Base-by-base conservation (phyloP, 257 asterid genomes). In the Solanum bulbocastanum region DNA sequence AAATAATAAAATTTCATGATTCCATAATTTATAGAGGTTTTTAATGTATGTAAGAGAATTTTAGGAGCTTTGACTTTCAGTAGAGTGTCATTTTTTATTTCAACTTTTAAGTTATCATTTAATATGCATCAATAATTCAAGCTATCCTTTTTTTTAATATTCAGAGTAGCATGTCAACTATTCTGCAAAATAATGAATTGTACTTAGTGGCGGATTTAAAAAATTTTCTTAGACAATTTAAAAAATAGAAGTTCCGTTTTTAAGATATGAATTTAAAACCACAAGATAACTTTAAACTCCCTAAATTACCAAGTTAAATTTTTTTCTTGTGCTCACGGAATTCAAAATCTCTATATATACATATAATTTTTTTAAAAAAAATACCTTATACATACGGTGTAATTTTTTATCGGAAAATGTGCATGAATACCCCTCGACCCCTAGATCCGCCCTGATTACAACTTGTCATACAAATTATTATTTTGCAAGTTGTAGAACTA, bases 361-460 rank as follows among this genome's bases (percentile, higher is more conserved):
- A 58, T 20, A 8, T 8, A 20, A 56, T 7, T 6, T 20, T 56
- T 16, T 49, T 5, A 0, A 0, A 6, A 16, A 40, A 5, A 16
- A 56, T 6, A 20, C 0, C 3, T 6, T 49, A 18, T 1, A 56
- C 18, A 13, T 46, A 46, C 20, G 0, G 0, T 6, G 2, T 7
- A 56, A 20, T 58, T 58, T 22, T 58, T 58, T 58, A 58, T 58
- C 12, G 3, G 10, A 22, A 10, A 9, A 8, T 58, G 5, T 0
- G 2, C 5, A 58, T 58, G 25, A 23, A 22, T 23, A 58, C 0
- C 13, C 27, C 68, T 8, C 1, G 5, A 58, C 13, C n/a, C 52
- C n/a, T 18, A 56, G n/a, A 58, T 58, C 11, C 1, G 1, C 69
- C 69, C 69, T 23, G 9, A 30, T 68, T 68, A 68, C 37, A 68